phyloP scores from a whole-genome alignment of 805 yeast genomes.

The Candida broadrunensis region DNA sequence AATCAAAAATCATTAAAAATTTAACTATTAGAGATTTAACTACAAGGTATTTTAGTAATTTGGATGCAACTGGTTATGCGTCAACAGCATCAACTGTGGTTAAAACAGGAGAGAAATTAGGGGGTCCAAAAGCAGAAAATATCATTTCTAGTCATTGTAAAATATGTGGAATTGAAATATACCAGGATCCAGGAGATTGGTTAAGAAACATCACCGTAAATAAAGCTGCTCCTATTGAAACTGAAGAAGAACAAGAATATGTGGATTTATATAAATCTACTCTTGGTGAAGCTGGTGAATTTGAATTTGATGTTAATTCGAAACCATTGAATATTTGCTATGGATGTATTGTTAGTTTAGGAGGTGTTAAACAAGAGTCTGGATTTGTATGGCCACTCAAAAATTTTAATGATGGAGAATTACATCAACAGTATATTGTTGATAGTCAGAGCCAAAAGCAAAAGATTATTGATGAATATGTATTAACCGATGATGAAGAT shows the following conservation, averaged over 20 bases:
- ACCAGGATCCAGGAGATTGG: slow-evolving; percentile 64
- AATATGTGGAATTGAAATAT: slow-evolving; percentile 55
- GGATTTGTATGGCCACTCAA: slow-evolving; percentile 37
- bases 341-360: slow-evolving; percentile 69
- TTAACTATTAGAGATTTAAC: slow-evolving; percentile 83
- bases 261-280: slow-evolving; percentile 7
- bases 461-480: slow-evolving; percentile 46
- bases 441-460: slow-evolving; percentile 21
- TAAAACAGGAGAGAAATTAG: slow-evolving; percentile 78
- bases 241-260: slow-evolving; percentile 36
- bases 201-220: slow-evolving; percentile 63
- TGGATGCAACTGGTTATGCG: slow-evolving; percentile 74
- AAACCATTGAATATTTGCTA: slow-evolving; percentile 52
- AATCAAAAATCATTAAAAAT: slow-evolving; percentile 53
- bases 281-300: slow-evolving; percentile 3
- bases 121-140: slow-evolving; percentile 36
- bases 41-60: slow-evolving; percentile 62
- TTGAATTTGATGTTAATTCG: slow-evolving; percentile 2
- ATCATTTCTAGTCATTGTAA: slow-evolving; percentile 35
- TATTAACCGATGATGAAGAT: slow-evolving; percentile 38
- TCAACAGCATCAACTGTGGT: slow-evolving; percentile 91
- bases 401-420: slow-evolving; percentile 6
- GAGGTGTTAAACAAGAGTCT: slow-evolving; percentile 28
- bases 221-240: slow-evolving; percentile 47
- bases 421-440: slow-evolving; percentile 7